Base-by-base conservation (phyloP, 2,329 filamentous ascomycete genomes). In the Colletotrichum sp. region DNA sequence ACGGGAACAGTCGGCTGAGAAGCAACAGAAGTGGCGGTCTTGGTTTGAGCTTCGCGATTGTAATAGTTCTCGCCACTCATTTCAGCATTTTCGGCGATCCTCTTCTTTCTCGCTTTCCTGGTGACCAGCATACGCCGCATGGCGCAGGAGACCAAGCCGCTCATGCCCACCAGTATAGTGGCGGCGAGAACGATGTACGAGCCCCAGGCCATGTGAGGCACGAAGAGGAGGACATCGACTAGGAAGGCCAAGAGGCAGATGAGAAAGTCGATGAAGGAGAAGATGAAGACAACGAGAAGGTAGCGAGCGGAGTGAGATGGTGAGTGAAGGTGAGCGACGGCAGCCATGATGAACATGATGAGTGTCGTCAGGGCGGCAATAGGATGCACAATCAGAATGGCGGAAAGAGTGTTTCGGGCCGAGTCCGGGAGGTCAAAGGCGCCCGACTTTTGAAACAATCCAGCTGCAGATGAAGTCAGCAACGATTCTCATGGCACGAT, bases 51-150 rank as follows among this genome's bases (percentile, higher is more conserved):
- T 84, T 94, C 92, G 75, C 93, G 90, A 81, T 93, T 94, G 85
- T 98, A 98, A 83, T 94, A 98, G 82, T 96, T 97, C 81, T 97
- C 93, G 32, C 96, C 96, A 83, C 95, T 99, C 96, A 99, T 99
- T 83, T 99, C 96, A 9, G 96, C 95, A 83, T 99, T 98, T 84
- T 98, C 95, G 4, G 93, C 95, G 82, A 99, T 98, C 62, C 95
- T 92, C 88, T 93, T 95, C 89, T 97, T 96, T 77, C 96, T 92
- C n/a, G 96, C 95, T 87, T 98, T 98, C 80, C 96, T 92, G 84
- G 95, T 95, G 77, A 98, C 95, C 73, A 99, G 88, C 4, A 96
- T 98, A 76, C 96, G 93, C 78, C 97, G 94, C 96, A 99, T 99
- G 26, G 95, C 96, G 83, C 96, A 99, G 10, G 96, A 96, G 44